Conservation (phyloP, 2,329 filamentous ascomycete species). For the Botrytis fragariae region DNA sequence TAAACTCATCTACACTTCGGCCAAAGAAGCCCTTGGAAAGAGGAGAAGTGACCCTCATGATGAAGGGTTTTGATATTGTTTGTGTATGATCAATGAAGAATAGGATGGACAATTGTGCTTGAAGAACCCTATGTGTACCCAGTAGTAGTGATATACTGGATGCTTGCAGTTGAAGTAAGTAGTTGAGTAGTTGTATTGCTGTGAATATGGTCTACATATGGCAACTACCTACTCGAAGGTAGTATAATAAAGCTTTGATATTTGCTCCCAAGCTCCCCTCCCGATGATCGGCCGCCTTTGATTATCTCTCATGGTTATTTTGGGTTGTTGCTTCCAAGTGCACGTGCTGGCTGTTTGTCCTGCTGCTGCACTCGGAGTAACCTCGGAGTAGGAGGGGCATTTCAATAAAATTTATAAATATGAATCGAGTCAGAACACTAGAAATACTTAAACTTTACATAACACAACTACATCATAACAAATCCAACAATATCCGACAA, state of each 20-base stretch:
- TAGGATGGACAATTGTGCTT: neutral
- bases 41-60: conserved; percentile 51
- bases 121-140: neutral
- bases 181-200: neutral
- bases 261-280: conserved; percentile 1
- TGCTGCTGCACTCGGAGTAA: neutral
- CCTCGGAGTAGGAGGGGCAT: neutral
- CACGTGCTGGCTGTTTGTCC: neutral
- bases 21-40: conserved; percentile 53
- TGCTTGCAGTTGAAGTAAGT: neutral
- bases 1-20: conserved; percentile 60
- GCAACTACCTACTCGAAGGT: neutral
- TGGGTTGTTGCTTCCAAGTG: neutral
- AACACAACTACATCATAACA: neutral
- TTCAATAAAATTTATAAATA: neutral
- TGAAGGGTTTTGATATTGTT: neutral
- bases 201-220: neutral
- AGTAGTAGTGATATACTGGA: neutral
- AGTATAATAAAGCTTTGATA: neutral
- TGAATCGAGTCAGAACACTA: neutral
- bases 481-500: neutral
- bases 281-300: neutral
- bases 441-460: neutral
- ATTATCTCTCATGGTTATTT: neutral
- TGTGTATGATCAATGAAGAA: neutral